phyloP scores from a whole-genome alignment of 78 protist species.

The Guillardia theta region DNA sequence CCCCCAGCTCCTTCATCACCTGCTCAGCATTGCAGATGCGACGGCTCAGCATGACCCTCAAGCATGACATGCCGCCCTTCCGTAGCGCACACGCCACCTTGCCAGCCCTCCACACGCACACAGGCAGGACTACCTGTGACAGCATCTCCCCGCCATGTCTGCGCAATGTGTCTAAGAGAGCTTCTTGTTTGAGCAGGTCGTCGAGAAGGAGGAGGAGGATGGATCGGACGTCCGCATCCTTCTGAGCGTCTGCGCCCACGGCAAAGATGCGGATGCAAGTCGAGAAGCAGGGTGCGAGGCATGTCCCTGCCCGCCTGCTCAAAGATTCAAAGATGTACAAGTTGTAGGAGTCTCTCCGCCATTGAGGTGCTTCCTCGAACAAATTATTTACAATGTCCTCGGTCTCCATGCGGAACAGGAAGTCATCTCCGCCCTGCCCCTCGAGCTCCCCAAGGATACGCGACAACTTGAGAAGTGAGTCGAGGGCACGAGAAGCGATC shows the following conservation, averaged over 20 bases:
- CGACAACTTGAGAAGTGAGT: too few species aligned
- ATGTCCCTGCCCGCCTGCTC: too few species aligned
- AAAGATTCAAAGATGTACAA: too few species aligned
- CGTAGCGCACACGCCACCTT: background rate
- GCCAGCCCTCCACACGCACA: constrained; percentile 31
- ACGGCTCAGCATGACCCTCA: background rate
- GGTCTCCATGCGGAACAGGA: too few species aligned
- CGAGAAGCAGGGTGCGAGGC: too few species aligned
- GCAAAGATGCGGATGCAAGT: background rate
- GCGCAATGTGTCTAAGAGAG: background rate
- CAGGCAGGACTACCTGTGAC: background rate
- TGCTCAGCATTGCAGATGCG: background rate
- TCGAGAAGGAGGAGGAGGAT: background rate
- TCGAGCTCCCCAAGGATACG: too few species aligned
- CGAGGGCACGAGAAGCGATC: too few species aligned
- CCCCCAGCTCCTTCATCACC: background rate
- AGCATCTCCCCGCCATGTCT: background rate
- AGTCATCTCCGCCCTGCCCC: too few species aligned
- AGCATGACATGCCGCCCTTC: background rate
- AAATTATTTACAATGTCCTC: too few species aligned
- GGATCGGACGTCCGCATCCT: background rate
- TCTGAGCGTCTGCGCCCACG: background rate
- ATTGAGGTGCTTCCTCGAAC: too few species aligned
- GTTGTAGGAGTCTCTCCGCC: background rate
- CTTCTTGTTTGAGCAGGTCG: background rate